Conservation (phyloP, 139 green algal genomes). For the Chlorella sp. region DNA sequence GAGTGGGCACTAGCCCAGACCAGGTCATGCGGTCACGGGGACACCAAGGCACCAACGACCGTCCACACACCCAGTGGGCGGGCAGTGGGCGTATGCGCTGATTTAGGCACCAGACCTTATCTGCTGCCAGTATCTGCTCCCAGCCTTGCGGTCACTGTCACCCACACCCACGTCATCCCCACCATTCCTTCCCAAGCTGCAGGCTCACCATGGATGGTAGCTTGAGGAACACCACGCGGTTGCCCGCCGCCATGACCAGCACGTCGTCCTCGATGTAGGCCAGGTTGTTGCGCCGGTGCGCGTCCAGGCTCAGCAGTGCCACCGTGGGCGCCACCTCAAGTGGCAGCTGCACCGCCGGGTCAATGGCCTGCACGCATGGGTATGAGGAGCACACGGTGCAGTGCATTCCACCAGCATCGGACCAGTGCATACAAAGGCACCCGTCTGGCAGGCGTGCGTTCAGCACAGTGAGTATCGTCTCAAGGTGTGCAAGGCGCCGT, state of each 20-base stretch:
- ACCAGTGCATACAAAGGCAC: no score
- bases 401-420: neutral
- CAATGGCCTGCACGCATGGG: neutral
- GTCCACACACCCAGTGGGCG: no score
- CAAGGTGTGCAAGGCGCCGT: neutral
- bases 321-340: neutral
- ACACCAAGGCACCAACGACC: no score
- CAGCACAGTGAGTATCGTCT: no score
- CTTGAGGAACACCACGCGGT: slow-evolving; percentile 44
- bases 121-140: no score
- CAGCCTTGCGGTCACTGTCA: no score
- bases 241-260: slow-evolving; percentile 39
- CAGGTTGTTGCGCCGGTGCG: slow-evolving; percentile 50
- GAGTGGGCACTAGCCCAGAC: no score
- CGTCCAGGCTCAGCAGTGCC: slow-evolving; percentile 14
- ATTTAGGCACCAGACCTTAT: no score
- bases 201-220: slow-evolving; percentile 19
- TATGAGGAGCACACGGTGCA: neutral
- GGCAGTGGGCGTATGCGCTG: no score
- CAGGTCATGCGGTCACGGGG: no score
- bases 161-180: neutral
- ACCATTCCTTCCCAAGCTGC: no score
- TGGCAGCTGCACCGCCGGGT: slow-evolving; percentile 1
- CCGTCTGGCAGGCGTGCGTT: neutral
- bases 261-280: slow-evolving; percentile 47